Conservation (phyloP, 2,329 filamentous ascomycete species). For the Fusarium phyllophilum region DNA sequence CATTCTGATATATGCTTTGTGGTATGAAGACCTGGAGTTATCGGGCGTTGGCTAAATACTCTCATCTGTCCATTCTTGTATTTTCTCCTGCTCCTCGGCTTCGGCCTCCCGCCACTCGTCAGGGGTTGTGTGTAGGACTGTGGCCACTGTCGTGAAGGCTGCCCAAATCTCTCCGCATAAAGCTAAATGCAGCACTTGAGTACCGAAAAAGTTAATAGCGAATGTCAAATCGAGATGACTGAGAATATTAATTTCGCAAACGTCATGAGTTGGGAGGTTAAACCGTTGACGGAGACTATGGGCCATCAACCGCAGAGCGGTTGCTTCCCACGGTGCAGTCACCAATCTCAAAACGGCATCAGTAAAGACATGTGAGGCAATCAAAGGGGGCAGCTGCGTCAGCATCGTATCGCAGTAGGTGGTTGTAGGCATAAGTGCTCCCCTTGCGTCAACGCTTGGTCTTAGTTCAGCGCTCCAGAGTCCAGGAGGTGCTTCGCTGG, state of each 20-base stretch:
- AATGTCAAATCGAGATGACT: conserved; percentile 53
- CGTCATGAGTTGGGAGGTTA: conserved; percentile 51
- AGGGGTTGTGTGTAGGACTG: conserved; percentile 25
- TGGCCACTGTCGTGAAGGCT: conserved; percentile 20
- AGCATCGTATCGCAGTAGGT: conserved; percentile 61
- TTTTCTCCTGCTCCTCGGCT: conserved; percentile 24
- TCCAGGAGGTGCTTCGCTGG: conserved; percentile 61
- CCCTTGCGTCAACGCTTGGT: conserved; percentile 55
- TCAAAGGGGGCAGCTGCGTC: conserved; percentile 60
- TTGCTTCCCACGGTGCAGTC: conserved; percentile 59
- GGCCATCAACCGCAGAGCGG: conserved; percentile 57
- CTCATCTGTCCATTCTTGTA: conserved; percentile 15
- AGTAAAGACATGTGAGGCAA: conserved; percentile 59
- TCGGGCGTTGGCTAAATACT: not conserved
- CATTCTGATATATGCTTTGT: not conserved
- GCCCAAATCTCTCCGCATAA: conserved; percentile 30
- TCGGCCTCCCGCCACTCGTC: conserved; percentile 32
- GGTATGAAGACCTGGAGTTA: not conserved
- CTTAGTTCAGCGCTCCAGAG: conserved; percentile 69
- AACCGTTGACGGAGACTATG: conserved; percentile 53
- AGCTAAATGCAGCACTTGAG: conserved; percentile 55
- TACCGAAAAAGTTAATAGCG: conserved; percentile 57
- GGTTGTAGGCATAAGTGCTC: conserved; percentile 41
- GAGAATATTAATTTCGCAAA: conserved; percentile 52
- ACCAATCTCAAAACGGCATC: conserved; percentile 55